phyloP scores from a whole-genome alignment of 805 yeast species.

The Yamadazyma laniorum region DNA sequence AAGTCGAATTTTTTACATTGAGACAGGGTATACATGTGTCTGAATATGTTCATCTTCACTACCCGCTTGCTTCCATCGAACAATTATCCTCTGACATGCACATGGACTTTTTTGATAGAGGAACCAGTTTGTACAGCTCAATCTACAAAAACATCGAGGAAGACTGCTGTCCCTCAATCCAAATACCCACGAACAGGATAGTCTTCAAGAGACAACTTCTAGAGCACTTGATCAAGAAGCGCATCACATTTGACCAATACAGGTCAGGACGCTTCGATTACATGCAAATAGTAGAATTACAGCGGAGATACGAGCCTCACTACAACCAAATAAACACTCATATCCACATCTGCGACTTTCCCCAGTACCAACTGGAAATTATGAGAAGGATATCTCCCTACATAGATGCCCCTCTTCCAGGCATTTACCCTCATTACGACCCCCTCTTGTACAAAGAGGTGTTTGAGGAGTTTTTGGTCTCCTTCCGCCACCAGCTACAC shows the following conservation, averaged over 20 bases:
- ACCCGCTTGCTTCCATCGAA: slow-evolving; percentile 11
- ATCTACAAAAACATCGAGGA: background rate
- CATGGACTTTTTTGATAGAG: slow-evolving; percentile 1
- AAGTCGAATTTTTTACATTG: no score
- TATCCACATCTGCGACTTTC: slow-evolving; percentile 16
- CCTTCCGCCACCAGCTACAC: background rate
- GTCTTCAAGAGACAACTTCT: slow-evolving; percentile 12
- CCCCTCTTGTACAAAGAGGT: background rate
- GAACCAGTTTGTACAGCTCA: no score
- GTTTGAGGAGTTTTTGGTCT: slow-evolving; percentile 1
- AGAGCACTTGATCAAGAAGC: slow-evolving; percentile 4
- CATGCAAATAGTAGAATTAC: no score
- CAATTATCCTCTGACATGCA: slow-evolving; percentile 8
- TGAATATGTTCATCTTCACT: slow-evolving; percentile 9
- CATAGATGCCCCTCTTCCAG: background rate
- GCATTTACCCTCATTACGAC: slow-evolving; percentile 7
- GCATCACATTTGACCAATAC: slow-evolving; percentile 12
- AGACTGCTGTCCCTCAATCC: background rate
- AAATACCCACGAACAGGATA: background rate
- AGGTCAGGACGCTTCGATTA: no score
- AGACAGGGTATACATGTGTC: no score
- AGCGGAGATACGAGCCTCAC: no score
- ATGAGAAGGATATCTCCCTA: slow-evolving; percentile 1
- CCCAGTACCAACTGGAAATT: slow-evolving; percentile 14
- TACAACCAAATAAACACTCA: slow-evolving; percentile 1